phyloP scores from a whole-genome alignment of 352 stramenopile genomes.

The Globisporangium abappressorium region DNA sequence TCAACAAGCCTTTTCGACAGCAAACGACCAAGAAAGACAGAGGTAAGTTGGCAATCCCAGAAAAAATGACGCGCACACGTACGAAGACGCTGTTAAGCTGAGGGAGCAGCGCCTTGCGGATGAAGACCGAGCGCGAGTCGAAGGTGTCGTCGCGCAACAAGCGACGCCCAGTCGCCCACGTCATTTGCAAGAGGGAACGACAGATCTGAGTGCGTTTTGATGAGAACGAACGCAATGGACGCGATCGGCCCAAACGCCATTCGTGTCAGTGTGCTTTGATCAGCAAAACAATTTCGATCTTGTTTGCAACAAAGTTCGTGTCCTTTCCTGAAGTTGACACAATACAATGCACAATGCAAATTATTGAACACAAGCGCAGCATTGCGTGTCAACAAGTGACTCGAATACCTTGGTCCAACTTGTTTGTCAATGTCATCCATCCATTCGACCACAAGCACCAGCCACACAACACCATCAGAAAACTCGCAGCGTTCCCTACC shows the following conservation, averaged over 20 bases:
- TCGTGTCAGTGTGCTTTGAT: background rate
- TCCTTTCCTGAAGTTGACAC: conserved; percentile 1
- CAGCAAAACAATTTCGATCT: background rate
- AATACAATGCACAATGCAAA: background rate
- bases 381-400: too few species aligned
- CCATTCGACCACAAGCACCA: too few species aligned
- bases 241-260: too few species aligned
- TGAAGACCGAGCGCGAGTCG: conserved; percentile 7
- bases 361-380: background rate
- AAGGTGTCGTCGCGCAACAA: background rate
- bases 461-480: too few species aligned
- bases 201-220: too few species aligned
- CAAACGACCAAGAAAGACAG: background rate
- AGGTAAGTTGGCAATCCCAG: background rate
- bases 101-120: conserved; percentile 4
- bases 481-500: too few species aligned
- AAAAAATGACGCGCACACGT: background rate
- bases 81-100: conserved; percentile 12
- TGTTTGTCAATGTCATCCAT: too few species aligned
- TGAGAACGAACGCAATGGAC: too few species aligned
- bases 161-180: background rate
- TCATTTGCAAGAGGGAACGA: background rate
- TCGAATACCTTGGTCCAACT: too few species aligned
- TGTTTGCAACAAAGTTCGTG: background rate
- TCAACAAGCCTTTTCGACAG: background rate